Evolutionary conservation across 2,329 filamentous ascomycete genomes (phyloP).

Genomic region (Penicillium occitanis): DNA sequence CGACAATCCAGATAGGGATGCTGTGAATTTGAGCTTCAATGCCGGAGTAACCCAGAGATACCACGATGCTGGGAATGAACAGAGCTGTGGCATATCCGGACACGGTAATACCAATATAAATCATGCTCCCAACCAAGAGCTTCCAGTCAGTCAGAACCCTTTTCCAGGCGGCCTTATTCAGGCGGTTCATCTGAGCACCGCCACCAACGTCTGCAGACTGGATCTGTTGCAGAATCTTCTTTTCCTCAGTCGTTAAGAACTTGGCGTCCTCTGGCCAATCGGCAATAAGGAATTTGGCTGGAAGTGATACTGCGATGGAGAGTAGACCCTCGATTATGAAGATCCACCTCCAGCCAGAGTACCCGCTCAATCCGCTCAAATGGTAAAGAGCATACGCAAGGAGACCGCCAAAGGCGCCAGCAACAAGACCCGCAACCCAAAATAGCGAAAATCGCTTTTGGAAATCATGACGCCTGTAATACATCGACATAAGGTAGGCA

Average conservation of each 20-base stretch:
- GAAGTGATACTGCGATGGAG: constrained; percentile 23
- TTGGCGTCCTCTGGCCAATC: constrained; percentile 31
- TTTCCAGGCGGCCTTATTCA: constrained; percentile 30
- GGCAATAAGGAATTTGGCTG: constrained; percentile 32
- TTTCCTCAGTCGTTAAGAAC: constrained; percentile 31
- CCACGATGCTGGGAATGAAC: constrained; percentile 39
- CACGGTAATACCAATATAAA: constrained; percentile 37
- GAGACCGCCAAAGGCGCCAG: constrained; percentile 48
- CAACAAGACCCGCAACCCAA: constrained; percentile 52
- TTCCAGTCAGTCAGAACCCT: constrained; percentile 36
- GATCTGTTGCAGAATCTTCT: constrained; percentile 28
- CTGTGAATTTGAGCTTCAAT: constrained; percentile 37
- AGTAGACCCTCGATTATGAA: constrained; percentile 36
- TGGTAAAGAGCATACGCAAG: constrained; percentile 30
- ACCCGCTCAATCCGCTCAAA: constrained; percentile 36
- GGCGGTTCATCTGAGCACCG: constrained; percentile 31
- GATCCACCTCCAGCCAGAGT: constrained; percentile 36
- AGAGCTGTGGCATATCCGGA: constrained; percentile 37
- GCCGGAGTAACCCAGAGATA: constrained; percentile 34
- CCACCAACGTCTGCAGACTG: constrained; percentile 29
- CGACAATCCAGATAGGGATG: constrained; percentile 38
- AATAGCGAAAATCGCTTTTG: constrained; percentile 45
- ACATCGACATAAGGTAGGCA: constrained; percentile 32
- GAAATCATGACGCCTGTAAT: constrained; percentile 39
- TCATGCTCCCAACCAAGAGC: constrained; percentile 33